These are phyloP conservation scores for Saksenaea vasiformis DNA, from an alignment of 371 early-diverging fungal species.

Conservation along the genomic window DNA sequence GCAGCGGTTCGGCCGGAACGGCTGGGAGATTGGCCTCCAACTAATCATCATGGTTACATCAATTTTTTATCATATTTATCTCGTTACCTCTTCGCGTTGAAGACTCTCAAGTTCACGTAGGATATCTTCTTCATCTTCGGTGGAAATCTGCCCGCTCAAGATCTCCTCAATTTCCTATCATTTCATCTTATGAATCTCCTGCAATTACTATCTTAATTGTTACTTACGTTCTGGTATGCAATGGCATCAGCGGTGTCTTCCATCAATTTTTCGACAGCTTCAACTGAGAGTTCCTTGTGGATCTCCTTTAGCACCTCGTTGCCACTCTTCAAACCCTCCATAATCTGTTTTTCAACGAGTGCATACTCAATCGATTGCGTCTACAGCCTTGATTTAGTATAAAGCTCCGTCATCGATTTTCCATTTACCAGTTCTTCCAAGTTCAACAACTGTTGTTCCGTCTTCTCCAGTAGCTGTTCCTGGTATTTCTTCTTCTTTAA, in stretches of 20 bases:
- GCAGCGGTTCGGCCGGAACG: conserved; percentile 32
- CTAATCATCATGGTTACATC: conserved; percentile 13
- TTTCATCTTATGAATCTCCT: conserved; percentile 21
- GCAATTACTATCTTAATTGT: neutral
- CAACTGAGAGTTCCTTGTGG: conserved; percentile 89
- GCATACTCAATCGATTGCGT: conserved; percentile 90
- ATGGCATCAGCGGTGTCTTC: conserved; percentile 96
- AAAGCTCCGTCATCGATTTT: neutral
- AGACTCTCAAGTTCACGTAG: conserved; percentile 76
- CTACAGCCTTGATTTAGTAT: conserved; percentile 36
- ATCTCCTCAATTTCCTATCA: conserved; percentile 80
- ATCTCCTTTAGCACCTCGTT: conserved; percentile 86
- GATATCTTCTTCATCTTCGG: conserved; percentile 87
- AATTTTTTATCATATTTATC: neutral
- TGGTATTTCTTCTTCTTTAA: conserved; percentile 95
- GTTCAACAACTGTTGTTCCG: conserved; percentile 84
- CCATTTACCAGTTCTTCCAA: conserved; percentile 81
- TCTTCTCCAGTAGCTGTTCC: conserved; percentile 79
- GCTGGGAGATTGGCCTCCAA: conserved; percentile 36
- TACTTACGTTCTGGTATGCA: conserved; percentile 85
- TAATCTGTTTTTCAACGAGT: conserved; percentile 85
- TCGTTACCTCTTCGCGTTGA: conserved; percentile 43
- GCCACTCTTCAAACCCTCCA: conserved; percentile 83
- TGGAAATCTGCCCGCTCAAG: conserved; percentile 68
- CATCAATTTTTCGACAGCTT: conserved; percentile 91